Evolutionary conservation across 164 flowering plant species (phyloP), one percentile per base, ranked within the genome.

Genomic region (Umbilicus rupestris): DNA sequence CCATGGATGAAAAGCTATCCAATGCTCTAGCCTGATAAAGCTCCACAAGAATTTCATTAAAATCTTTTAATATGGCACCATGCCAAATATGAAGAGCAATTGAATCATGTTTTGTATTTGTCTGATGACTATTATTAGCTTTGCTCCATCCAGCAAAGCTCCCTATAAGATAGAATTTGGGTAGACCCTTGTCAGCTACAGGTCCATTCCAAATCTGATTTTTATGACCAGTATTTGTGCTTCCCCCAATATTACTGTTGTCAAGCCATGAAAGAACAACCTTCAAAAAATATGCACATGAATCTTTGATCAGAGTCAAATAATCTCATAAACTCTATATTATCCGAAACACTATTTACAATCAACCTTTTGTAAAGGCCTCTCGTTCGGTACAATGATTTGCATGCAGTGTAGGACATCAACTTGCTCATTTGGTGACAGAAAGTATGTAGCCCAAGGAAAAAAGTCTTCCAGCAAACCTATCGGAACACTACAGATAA

Each of bases 401-500:
- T 72, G 71, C 30, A 90, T 70, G 69, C 84, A 85, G 39, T 62
- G 39, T 47, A 57, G 20, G 62, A 86, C 62, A 50, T 86, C 81
- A 24, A 14, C 58, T 69, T 75, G 77, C 69, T 87, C 88, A 19
- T 80, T 76, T 39, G 74, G 65, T 64, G 85, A 71, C 67, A 90
- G 79, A 76, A 70, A 82, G 30, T 87, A 79, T 14, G 77, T 68
- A 79, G 85, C 80, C 98, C 98, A 93, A 55, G 92, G 96, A 9
- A 87, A 71, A 67, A 87, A 64, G 20, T 84, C 88, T 68, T 83
- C 85, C 69, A 93, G 72, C 69, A 88, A 70, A 39, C 73, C 77
- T 41, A 87, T 37, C 28, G 98, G 98, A 67, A 93, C 80, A 69
- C 87, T 87, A 62, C 89, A 86, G 20, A 93, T 73, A 69, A 81